These are phyloP conservation scores for Fulvia fulva DNA, from an alignment of 2,329 filamentous ascomycete species.

Conservation along the genomic window DNA sequence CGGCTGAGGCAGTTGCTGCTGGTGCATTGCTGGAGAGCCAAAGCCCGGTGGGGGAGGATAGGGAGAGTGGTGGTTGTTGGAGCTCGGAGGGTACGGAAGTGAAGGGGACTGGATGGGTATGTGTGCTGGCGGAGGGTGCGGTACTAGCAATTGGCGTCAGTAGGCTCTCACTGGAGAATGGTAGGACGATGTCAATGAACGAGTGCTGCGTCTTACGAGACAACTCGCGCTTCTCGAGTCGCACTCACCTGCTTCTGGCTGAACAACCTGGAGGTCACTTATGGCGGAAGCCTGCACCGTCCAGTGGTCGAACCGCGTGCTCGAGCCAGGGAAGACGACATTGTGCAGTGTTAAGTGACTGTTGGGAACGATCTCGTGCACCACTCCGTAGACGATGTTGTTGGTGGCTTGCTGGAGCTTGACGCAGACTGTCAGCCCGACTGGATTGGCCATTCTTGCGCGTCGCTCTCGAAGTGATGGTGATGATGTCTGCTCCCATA, in stretches of 20 bases:
- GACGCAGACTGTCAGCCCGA: slow-evolving; percentile 69
- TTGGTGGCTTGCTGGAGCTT: slow-evolving; percentile 64
- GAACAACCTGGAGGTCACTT: slow-evolving; percentile 53
- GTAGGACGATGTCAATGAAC: too few species aligned
- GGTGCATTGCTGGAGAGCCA: neutral
- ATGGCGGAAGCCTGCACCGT: slow-evolving; percentile 57
- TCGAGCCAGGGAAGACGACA: slow-evolving; percentile 54
- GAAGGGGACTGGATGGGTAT: neutral
- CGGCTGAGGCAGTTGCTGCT: neutral
- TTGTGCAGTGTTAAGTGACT: slow-evolving; percentile 67
- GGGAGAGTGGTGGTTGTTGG: neutral
- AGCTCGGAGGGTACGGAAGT: neutral
- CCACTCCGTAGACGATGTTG: slow-evolving; percentile 64
- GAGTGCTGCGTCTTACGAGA: too few species aligned
- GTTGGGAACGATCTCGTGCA: slow-evolving; percentile 63
- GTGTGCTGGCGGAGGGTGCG: neutral
- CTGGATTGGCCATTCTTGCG: slow-evolving; percentile 14
- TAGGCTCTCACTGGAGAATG: too few species aligned
- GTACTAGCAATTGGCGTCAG: neutral
- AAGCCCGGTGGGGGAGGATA: neutral
- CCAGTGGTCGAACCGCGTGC: slow-evolving; percentile 51
- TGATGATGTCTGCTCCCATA: neutral
- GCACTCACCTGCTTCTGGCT: slow-evolving; percentile 15
- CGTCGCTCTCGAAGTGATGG: neutral
- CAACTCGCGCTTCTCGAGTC: too few species aligned